These are phyloP conservation scores for Populus trichocarpa DNA, from an alignment of 441 rosid species.

Conservation along the genomic window DNA sequence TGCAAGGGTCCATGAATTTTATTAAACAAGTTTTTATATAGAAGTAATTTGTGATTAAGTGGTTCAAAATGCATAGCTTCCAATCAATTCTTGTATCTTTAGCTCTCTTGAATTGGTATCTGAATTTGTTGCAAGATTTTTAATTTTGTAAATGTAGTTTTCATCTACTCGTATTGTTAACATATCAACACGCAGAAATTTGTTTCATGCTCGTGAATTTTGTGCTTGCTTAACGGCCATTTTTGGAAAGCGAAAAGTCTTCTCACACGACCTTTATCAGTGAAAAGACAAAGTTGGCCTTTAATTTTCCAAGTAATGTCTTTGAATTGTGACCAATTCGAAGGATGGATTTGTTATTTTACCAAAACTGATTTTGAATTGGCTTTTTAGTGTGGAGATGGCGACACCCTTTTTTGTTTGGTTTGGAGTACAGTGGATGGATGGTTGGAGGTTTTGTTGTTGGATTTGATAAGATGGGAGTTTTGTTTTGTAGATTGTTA, in stretches of 20 bases:
- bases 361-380: not conserved
- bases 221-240: not conserved
- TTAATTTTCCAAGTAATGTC: not conserved
- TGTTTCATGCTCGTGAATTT: not conserved
- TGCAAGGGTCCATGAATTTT: not conserved
- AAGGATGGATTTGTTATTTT: too few species aligned
- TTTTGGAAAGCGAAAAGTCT: too few species aligned
- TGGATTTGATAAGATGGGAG: not conserved
- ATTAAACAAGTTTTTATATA: not conserved
- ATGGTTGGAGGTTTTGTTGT: not conserved
- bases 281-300: not conserved
- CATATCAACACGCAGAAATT: too few species aligned
- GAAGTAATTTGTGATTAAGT: not conserved
- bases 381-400: not conserved
- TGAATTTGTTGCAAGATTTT: not conserved
- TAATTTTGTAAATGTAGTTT: not conserved
- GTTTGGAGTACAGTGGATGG: not conserved
- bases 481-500: constrained; percentile 52
- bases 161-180: not conserved
- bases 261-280: not conserved
- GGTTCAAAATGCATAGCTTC: not conserved
- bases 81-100: not conserved
- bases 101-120: not conserved
- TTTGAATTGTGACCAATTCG: not conserved
- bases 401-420: not conserved